A percentile compares a stretch with the other conserved stretches of the same genome.
Conservation (phyloP, 2,329 filamentous ascomycete genomes). For the Ceratocystis huliohia region DNA sequence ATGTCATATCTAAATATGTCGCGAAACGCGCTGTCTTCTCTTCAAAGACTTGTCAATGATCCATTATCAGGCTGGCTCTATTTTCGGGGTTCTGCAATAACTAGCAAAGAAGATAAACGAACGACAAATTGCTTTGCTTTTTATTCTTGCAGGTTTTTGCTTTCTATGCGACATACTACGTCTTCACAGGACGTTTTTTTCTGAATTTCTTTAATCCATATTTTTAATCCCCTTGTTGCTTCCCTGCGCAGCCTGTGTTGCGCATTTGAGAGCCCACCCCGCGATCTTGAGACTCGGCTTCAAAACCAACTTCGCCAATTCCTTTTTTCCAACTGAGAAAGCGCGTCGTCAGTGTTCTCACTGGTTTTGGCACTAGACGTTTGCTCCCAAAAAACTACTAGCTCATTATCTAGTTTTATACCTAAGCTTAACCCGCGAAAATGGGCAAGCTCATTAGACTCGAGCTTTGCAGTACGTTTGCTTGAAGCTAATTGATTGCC, state of each 20-base stretch:
- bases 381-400: background rate
- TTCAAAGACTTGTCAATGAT: background rate
- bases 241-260: background rate
- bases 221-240: constrained; percentile 6
- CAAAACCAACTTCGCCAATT: background rate
- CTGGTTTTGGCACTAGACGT: background rate
- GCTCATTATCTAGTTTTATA: background rate
- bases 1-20: background rate
- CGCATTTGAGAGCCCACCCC: constrained; percentile 12
- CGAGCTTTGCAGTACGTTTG: constrained; percentile 70
- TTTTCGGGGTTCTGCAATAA: background rate
- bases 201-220: background rate
- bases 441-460: constrained; percentile 97
- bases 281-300: background rate
- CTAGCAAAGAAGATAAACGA: background rate
- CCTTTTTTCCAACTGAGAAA: too few species aligned
- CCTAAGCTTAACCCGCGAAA: constrained; percentile 29
- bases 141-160: background rate
- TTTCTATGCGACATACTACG: background rate
- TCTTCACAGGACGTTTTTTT: background rate
- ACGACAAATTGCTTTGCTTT: background rate
- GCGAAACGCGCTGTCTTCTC: background rate
- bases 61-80: background rate
- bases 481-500: constrained; percentile 11
- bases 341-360: background rate